A percentile compares a stretch with the other conserved stretches of the same genome.
Conservation (phyloP, 805 yeast species). For the Candida golubevii region DNA sequence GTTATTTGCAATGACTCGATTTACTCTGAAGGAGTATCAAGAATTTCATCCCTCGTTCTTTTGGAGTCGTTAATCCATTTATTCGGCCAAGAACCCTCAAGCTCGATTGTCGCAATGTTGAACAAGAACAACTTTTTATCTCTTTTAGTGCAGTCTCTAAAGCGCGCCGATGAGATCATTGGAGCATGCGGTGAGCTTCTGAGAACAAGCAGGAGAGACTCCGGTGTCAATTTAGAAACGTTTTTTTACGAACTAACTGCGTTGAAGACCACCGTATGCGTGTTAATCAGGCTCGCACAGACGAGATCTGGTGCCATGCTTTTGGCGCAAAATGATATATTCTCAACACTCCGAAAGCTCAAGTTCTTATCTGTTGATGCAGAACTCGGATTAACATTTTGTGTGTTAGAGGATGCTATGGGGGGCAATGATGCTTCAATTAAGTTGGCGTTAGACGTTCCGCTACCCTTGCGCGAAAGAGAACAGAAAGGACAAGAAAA, state of each 20-base stretch:
- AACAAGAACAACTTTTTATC: constrained; percentile 62
- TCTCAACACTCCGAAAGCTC: constrained; percentile 55
- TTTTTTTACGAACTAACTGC: constrained; percentile 72
- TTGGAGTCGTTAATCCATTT: constrained; percentile 63
- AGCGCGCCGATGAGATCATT: constrained; percentile 64
- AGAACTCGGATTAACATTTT: constrained; percentile 64
- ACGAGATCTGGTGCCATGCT: constrained; percentile 74
- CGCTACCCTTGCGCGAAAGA: constrained; percentile 33
- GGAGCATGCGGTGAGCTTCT: constrained; percentile 26
- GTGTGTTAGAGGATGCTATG: constrained; percentile 27
- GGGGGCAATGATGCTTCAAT: constrained; percentile 18
- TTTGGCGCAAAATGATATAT: constrained; percentile 68
- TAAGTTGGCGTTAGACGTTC: constrained; percentile 50
- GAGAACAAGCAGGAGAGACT: constrained; percentile 9
- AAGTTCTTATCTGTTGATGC: constrained; percentile 66
- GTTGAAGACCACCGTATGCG: constrained; percentile 64
- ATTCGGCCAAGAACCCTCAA: constrained; percentile 43
- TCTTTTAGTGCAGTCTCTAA: constrained; percentile 61
- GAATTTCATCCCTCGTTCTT: constrained; percentile 72
- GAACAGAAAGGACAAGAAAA: background rate
- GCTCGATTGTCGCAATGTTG: constrained; percentile 56
- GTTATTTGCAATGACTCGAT: constrained; percentile 74
- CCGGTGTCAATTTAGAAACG: constrained; percentile 44
- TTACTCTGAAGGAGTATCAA: constrained; percentile 69
- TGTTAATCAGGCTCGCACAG: constrained; percentile 72